These are phyloP conservation scores for Malus fusca DNA, from an alignment of 306 rosid genomes.

Conservation along the genomic window DNA sequence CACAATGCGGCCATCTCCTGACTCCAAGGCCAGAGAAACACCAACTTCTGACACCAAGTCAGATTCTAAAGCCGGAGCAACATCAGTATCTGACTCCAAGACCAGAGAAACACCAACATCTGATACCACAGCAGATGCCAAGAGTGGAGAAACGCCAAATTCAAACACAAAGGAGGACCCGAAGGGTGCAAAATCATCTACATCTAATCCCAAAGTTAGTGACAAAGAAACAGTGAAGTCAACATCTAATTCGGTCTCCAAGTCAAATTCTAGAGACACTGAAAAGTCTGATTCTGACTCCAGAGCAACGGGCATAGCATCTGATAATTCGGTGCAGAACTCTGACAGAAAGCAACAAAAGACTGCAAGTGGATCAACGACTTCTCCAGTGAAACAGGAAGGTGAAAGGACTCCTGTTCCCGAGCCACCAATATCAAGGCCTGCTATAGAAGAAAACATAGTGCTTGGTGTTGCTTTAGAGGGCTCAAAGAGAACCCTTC, in stretches of 20 bases:
- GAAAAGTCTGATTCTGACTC: conserved; percentile 30
- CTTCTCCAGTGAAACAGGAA: conserved; percentile 37
- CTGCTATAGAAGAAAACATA: conserved; percentile 66
- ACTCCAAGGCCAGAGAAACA: conserved; percentile 33
- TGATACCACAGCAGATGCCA: conserved; percentile 38
- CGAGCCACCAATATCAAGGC: conserved; percentile 33
- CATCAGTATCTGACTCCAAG: conserved; percentile 25
- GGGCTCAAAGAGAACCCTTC: conserved; percentile 93
- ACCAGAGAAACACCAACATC: conserved; percentile 28
- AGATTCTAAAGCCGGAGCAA: conserved; percentile 34
- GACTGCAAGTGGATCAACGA: conserved; percentile 26
- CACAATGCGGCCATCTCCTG: conserved; percentile 30
- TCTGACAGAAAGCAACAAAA: conserved; percentile 28
- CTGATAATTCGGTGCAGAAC: conserved; percentile 24
- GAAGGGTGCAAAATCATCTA: conserved; percentile 19
- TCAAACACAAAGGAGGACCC: conserved; percentile 33
- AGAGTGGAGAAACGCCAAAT: conserved; percentile 25
- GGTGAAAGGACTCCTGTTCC: conserved; percentile 44
- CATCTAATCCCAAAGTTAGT: conserved; percentile 29
- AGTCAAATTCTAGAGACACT: conserved; percentile 20
- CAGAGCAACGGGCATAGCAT: conserved; percentile 7
- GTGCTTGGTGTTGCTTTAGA: conserved; percentile 91
- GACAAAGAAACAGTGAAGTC: conserved; percentile 32
- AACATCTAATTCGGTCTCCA: conserved; percentile 17
- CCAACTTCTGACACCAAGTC: conserved; percentile 31